Evolutionary conservation across 2,329 filamentous ascomycete genomes (phyloP), one percentile per base, ranked within the genome.

Genomic region (Hypoxylon sp.): DNA sequence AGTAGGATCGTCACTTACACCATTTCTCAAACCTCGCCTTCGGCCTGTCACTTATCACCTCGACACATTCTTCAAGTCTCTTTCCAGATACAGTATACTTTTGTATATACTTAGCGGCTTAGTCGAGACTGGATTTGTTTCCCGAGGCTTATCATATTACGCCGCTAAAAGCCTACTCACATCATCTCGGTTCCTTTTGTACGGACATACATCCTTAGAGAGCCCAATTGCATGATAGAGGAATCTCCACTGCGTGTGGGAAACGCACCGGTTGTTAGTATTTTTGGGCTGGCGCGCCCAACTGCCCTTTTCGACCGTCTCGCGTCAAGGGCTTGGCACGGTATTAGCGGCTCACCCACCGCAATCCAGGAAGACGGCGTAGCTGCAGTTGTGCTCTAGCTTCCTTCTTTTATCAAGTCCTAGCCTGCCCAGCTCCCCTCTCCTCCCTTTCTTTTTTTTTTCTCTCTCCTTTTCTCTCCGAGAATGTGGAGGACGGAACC

Each of bases 401-500:
- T 50, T 62, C 31, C 53, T 66, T 57, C 51, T 69, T 67, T 67
- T 62, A 66, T 67, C 67, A 62, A 65, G 63, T 59, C 35, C 31
- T 44, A 35, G 55, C 53, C 59, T 19, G 55, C 50, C 67, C 8
- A 22, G 10, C 17, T 58, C 58, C 31, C 42, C 42, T 39, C 58
- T 61, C 54, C 44, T 66, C 46, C 29, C 5, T 31, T 9, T 22
- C 19, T 3, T 31, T 31, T 9, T 31, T 9, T 31, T 31, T 31
- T 9, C 9, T 9, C 9, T 31, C 29, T 26, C 3, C 6, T 53
- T 53, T 53, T 58, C 22, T 26, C 52, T 52, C 42, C 53, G 59
- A 58, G 61, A 69, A 67, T 73, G 59, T 75, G 73, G 70, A 73
- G 70, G 67, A 75, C 68, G 55, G 72, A 74, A 44, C 71, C 70